phyloP scores from a whole-genome alignment of 2,329 filamentous ascomycete species.

The Aspergillus amoenus region DNA sequence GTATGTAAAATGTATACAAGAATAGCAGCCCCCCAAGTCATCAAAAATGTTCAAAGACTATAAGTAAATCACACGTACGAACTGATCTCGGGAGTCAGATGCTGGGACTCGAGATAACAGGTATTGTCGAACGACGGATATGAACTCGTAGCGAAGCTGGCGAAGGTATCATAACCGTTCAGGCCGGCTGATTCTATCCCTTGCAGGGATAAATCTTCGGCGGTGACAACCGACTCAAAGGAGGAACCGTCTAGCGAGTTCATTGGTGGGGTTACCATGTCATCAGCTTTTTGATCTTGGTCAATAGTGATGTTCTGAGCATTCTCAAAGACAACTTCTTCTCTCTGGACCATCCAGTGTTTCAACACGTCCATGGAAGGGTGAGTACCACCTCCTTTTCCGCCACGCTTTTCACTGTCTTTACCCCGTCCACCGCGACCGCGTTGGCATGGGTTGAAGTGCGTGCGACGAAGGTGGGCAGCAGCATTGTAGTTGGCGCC shows the following conservation, averaged over 20 bases:
- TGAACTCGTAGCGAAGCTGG: conserved; percentile 28
- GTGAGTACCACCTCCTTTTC: conserved; percentile 62
- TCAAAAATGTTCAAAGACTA: neutral
- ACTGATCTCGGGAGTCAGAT: conserved; percentile 34
- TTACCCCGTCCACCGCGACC: conserved; percentile 56
- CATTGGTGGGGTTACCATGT: conserved; percentile 15
- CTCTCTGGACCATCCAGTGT: conserved; percentile 60
- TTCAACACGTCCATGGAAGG: conserved; percentile 62
- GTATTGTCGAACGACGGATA: conserved; percentile 33
- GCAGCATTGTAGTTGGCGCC: conserved; percentile 94
- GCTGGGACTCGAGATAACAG: conserved; percentile 33
- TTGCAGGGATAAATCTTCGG: conserved; percentile 22
- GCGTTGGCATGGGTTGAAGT: conserved; percentile 72
- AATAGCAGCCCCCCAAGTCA: conserved; percentile 1
- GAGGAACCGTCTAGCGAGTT: conserved; percentile 16
- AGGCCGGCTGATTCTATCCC: conserved; percentile 28
- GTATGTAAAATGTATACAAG: conserved; percentile 1
- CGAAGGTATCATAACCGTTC: conserved; percentile 32
- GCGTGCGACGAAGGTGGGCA: conserved; percentile 80
- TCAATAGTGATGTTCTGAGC: conserved; percentile 24
- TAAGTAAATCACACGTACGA: conserved; percentile 35
- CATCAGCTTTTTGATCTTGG: conserved; percentile 23
- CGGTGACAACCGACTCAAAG: conserved; percentile 15
- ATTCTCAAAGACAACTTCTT: conserved; percentile 47
- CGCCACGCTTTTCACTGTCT: conserved; percentile 59